Evolutionary conservation across 2,329 filamentous ascomycete species (phyloP).

Genomic region (Didymellaceae sp.): DNA sequence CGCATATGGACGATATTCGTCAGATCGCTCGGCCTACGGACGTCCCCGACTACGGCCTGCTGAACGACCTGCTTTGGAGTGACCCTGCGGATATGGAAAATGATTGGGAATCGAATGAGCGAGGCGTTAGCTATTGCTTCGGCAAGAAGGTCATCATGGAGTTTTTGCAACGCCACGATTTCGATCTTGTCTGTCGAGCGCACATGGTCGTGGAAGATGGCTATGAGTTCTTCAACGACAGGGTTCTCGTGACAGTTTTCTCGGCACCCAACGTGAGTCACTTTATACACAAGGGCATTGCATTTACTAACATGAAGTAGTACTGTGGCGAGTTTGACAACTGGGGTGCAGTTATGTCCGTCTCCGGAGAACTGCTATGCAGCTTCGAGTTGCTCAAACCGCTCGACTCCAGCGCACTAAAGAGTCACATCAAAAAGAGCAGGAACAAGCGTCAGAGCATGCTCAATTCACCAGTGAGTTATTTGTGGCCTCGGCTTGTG

Average conservation of each 20-base stretch:
- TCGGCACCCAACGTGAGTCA: slow-evolving; percentile 90
- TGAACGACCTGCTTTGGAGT: slow-evolving; percentile 96
- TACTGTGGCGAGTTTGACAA: slow-evolving; percentile 99
- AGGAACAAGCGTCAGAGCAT: slow-evolving; percentile 93
- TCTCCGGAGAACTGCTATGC: slow-evolving; percentile 89
- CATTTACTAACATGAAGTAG: slow-evolving; percentile 54
- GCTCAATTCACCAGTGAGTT: slow-evolving; percentile 91
- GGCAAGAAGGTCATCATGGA: slow-evolving; percentile 98
- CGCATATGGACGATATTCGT: slow-evolving; percentile 98
- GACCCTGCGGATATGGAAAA: slow-evolving; percentile 98
- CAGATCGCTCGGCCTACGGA: slow-evolving; percentile 95
- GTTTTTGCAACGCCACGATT: slow-evolving; percentile 92
- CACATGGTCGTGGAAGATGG: slow-evolving; percentile 99
- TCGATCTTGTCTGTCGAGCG: slow-evolving; percentile 94
- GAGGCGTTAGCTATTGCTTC: slow-evolving; percentile 97
- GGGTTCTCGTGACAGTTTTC: slow-evolving; percentile 94
- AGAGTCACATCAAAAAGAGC: slow-evolving; percentile 99
- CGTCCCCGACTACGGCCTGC: slow-evolving; percentile 92
- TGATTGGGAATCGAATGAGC: slow-evolving; percentile 97
- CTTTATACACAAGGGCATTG: neutral
- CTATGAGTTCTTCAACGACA: slow-evolving; percentile 97
- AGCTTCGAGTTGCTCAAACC: slow-evolving; percentile 98
- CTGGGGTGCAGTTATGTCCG: slow-evolving; percentile 98
- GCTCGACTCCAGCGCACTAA: slow-evolving; percentile 91
- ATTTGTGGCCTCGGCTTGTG: slow-evolving; percentile 10